Percentiles rank a stretch among this genome's conserved stretches.
Conservation (phyloP, 1,284 basidiomycete genomes). For the Apiotrichum gamsii region DNA sequence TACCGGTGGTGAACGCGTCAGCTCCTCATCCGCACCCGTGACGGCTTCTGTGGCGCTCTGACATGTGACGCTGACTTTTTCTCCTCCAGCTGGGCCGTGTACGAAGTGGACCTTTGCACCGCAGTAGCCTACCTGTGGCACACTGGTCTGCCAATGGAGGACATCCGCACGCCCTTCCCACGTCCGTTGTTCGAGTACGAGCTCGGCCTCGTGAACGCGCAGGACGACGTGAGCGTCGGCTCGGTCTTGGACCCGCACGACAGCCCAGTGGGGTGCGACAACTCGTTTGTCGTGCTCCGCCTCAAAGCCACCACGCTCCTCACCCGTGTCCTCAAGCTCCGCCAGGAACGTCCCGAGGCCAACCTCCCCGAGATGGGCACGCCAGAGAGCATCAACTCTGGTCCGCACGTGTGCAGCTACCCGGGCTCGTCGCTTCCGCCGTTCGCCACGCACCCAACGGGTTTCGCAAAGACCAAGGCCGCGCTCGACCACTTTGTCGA, state of each 20-base stretch:
- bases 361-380: not conserved
- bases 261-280: conserved; percentile 2
- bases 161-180: conserved; percentile 32
- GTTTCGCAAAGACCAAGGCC: conserved; percentile 13
- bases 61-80: no score
- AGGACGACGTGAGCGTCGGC: conserved; percentile 20
- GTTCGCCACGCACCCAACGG: conserved; percentile 12
- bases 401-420: conserved; percentile 10
- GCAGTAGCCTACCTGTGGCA: conserved; percentile 32
- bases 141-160: conserved; percentile 23
- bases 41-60: no score
- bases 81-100: conserved; percentile 38
- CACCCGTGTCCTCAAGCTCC: conserved; percentile 16
- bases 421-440: conserved; percentile 14
- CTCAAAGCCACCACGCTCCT: conserved; percentile 23
- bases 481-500: conserved; percentile 16
- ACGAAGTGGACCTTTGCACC: conserved; percentile 29
- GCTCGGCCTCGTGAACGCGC: conserved; percentile 18
- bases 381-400: not conserved
- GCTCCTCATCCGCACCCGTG: no score
- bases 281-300: conserved; percentile 20
- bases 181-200: conserved; percentile 26
- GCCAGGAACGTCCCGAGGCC: conserved; percentile 18
- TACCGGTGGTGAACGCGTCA: no score
- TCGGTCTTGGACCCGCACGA: conserved; percentile 11